Evolutionary conservation across 2,329 filamentous ascomycete species (phyloP), one percentile per base, ranked within the genome.

Genomic region (Phaeosphaeriaceae sp.): DNA sequence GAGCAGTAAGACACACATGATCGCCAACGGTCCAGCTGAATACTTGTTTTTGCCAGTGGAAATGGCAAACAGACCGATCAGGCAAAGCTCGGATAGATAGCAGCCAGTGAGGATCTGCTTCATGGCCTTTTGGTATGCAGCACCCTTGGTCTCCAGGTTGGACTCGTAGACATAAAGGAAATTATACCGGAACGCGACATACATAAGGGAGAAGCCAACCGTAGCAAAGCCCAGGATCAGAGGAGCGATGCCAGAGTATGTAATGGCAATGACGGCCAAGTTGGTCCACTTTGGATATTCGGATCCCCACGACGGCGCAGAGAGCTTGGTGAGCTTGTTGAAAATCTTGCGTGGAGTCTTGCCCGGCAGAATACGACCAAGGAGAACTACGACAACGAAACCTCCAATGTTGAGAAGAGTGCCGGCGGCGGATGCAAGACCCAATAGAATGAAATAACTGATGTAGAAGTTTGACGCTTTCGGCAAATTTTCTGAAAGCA

Each of bases 401-500:
- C 94, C 88, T 2, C 89, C 87, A 31, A 97, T 84, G 74, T 97
- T 97, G 53, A 96, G 83, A 19, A 94, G 69, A 2, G 71, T 72
- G 13, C 73, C 65, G 17, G 72, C 62, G 31, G 71, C 71, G 1
- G 68, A 63, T 0, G 72, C 74, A 6, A 74, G 68, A 53, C 94
- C 96, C 77, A 98, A 93, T 5, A 99, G 86, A 47, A 98, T 87
- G 67, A 99, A 96, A 80, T 97, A 99, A 1, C 89, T 92, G 51
- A 98, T 89, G 79, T 97, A 99, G 77, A 98, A 95, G 80, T 96
- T 98, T 65, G 93, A 95, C 0, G 92, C 89, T 61, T 87, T 90
- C 21, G 95, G 95, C 7, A 99, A 82, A 59, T 92, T 91, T 17
- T 82, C 70, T 0, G 93, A 88, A 3, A 97, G 83, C 31, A 96